Percentiles rank a stretch among this genome's conserved stretches.
Evolutionary conservation across 1,284 basidiomycete species (phyloP).

Genomic region (Stygiomarasmius scandens): DNA sequence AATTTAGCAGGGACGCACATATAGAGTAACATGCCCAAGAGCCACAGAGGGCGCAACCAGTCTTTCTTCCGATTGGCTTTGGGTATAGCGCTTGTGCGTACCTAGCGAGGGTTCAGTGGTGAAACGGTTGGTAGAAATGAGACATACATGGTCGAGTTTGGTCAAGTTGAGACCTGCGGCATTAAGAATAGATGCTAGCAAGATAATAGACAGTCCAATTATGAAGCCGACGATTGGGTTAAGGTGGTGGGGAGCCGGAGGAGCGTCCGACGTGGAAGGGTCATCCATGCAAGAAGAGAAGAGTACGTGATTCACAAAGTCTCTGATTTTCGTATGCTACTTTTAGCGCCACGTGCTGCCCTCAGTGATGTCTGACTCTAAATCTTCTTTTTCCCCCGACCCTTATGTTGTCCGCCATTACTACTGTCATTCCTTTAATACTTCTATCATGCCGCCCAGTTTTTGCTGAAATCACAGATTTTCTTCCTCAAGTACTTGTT

Average conservation of each 20-base stretch:
- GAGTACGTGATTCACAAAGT: too few species aligned
- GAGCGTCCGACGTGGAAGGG: neutral
- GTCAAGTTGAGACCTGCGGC: slow-evolving; percentile 85
- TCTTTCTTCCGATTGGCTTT: slow-evolving; percentile 69
- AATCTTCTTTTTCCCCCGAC: neutral
- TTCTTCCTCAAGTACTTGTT: neutral
- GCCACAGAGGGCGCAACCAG: slow-evolving; percentile 80
- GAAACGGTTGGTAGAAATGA: neutral
- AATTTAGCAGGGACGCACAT: slow-evolving; percentile 50
- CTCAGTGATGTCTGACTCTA: neutral
- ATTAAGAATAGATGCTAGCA: slow-evolving; percentile 79
- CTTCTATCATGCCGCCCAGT: neutral
- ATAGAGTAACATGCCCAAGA: slow-evolving; percentile 81
- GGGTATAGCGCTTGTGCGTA: slow-evolving; percentile 70
- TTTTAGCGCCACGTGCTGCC: neutral
- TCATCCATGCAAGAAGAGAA: slow-evolving; percentile 16
- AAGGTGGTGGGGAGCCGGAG: slow-evolving; percentile 39
- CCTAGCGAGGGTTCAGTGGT: slow-evolving; percentile 37
- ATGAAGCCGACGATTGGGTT: slow-evolving; percentile 75
- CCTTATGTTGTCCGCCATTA: neutral
- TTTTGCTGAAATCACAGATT: neutral
- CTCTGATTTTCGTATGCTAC: too few species aligned
- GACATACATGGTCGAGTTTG: slow-evolving; percentile 78
- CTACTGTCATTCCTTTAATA: neutral
- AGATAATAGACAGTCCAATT: slow-evolving; percentile 78